These are phyloP conservation scores for Talaromyces sp. DNA, from an alignment of 2,329 filamentous ascomycete genomes.

Conservation along the genomic window DNA sequence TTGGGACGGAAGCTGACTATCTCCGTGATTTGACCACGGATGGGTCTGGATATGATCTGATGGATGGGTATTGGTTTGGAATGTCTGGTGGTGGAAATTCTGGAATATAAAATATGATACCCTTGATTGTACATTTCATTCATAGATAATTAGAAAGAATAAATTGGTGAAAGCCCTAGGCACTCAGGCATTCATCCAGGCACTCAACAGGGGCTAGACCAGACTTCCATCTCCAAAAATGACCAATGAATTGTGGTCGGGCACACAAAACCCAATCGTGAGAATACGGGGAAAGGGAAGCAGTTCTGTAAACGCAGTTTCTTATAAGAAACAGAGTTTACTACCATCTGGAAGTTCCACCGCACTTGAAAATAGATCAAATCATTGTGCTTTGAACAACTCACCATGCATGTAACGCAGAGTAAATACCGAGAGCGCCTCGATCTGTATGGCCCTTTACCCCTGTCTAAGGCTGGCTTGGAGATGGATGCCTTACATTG, in stretches of 20 bases:
- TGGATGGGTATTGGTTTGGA: constrained; percentile 55
- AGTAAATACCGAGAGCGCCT: background rate
- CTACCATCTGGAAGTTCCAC: background rate
- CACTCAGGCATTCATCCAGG: background rate
- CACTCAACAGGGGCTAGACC: background rate
- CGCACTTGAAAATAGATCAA: background rate
- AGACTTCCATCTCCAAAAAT: background rate
- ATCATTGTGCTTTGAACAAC: constrained; percentile 14
- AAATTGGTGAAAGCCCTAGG: background rate
- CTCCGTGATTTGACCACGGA: constrained; percentile 47
- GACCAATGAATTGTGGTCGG: background rate
- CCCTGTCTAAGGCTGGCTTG: constrained; percentile 5
- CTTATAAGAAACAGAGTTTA: background rate
- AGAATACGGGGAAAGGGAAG: background rate
- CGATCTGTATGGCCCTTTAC: background rate
- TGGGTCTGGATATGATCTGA: constrained; percentile 45
- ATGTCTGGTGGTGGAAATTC: constrained; percentile 20
- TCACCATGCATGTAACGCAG: constrained; percentile 5
- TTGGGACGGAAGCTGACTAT: constrained; percentile 42
- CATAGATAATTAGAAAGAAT: background rate
- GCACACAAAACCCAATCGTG: background rate
- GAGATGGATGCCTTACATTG: constrained; percentile 9
- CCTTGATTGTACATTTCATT: background rate
- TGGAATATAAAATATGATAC: constrained; percentile 14
- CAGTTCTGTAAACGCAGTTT: background rate